Evolutionary conservation across 108 stramenopile species (phyloP), one percentile per base, ranked within the genome.

Genomic region (Pseudonitzschia multiseries): DNA sequence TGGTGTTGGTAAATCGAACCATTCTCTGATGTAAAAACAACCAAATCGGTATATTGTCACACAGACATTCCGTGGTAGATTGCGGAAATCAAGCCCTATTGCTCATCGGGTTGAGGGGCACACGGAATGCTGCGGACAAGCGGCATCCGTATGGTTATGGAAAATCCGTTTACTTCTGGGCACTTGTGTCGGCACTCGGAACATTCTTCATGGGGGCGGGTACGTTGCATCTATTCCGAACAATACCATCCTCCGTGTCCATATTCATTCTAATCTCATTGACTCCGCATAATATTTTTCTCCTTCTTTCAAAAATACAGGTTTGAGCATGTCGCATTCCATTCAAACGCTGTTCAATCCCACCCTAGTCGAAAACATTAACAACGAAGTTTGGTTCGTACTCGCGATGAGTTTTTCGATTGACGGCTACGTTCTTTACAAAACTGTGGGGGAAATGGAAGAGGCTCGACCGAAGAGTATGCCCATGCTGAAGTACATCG

Each of bases 201-300:
- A 98, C 96, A 9, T 97, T 98, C 70, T 98, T 96, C 77, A 71
- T 96, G 65, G 97, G 97, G 5, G 94, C 95, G 42, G 97, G 97
- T 59, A 56, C 13, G 54, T 56, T 24, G 21, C n/a, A 26, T 48
- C 46, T 3, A 48, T 48, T 48, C 13, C 17, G 12, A 2, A 48
- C 14, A 48, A 48, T 26, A 12, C 52, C 12, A 56, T 10, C 5
- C 21, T 24, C 13, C 26, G 9, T 56, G 54, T n/a, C 54, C 26
- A 56, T 26, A 24, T 56, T 24, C 21, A 26, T 26, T 56, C 10
- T 13, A 56, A 26, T 26, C 24, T 56, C 54, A 51, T n/a, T n/a
- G n/a, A 52, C 8, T 15, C 18, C 52, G 8, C 18, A 18, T 52
- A 42, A 8, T 5, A 52, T 52, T n/a, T 52, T 52, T 17, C 52